Evolutionary conservation across 2,329 filamentous ascomycete genomes (phyloP), one percentile per base, ranked within the genome.

Genomic region (Fonsecaea pedrosoi): DNA sequence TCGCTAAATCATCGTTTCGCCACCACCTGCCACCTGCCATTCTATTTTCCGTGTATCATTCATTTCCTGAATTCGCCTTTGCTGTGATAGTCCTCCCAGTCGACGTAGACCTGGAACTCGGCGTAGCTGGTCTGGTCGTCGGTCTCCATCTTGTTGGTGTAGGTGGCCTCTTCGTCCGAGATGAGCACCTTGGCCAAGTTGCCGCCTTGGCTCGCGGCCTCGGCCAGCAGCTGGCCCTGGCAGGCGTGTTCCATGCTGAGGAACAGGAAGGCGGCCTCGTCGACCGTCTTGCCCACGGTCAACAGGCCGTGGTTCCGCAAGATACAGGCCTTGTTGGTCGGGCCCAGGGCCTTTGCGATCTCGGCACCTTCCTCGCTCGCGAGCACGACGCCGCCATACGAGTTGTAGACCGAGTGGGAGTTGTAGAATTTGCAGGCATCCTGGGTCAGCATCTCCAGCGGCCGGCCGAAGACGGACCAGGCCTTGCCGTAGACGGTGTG

Each of bases 201-300:
- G 81, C 84, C 1, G 83, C 85, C 60, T 38, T 64, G 60, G 4
- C 40, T 50, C 0, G 90, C 89, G 0, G 89, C 89, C 78, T 92
- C 90, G 42, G 88, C 86, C 71, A 84, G 80, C 60, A 92, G 79
- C 78, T 92, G 90, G 37, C 90, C 84, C 64, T 87, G 83, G 75
- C 90, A 92, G 55, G 85, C 87, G 57, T 89, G 83, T 76, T 92
- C 90, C 76, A 92, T 82, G 54, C 90, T 78, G 0, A 86, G 87
- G 74, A 91, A 90, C 60, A 92, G 76, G 76, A 89, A 92, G 0
- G 87, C 87, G 0, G 90, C 90, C 77, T 92, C 90, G 74, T 92
- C 90, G 1, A 92, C 90, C 0, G 90, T 92, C 6, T 77, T 73
- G 3, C 90, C 90, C 0, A 91, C 89, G 0, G 89, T 91, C 59